phyloP scores from a whole-genome alignment of 2,329 filamentous ascomycete species.

The Clarireedia sp. region DNA sequence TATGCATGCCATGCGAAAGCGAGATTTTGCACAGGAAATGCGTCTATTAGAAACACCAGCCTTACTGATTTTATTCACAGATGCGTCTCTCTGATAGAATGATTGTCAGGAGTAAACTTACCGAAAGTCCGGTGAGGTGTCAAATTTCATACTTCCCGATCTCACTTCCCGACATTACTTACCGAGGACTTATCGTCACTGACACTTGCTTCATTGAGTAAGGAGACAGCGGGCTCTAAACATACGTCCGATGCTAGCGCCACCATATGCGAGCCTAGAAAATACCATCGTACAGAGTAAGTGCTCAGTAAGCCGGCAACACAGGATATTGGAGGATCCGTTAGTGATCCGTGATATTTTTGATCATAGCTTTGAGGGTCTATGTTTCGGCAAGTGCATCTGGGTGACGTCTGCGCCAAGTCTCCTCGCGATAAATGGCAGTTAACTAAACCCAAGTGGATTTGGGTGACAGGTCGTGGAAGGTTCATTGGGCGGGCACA shows the following conservation, averaged over 20 bases:
- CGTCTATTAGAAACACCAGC: neutral
- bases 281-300: neutral
- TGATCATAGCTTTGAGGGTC: neutral
- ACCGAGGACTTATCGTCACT: neutral
- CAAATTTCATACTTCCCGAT: neutral
- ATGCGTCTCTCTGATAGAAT: neutral
- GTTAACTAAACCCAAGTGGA: too few species aligned
- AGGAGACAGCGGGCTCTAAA: neutral
- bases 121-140: neutral
- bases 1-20: neutral
- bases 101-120: neutral
- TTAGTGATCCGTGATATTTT: neutral
- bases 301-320: neutral
- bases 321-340: neutral
- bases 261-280: neutral
- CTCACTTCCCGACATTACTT: neutral
- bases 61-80: neutral
- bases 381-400: neutral
- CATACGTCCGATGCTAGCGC: neutral
- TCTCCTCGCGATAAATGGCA: too few species aligned
- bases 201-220: neutral
- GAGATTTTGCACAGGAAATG: neutral
- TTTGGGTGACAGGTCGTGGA: too few species aligned
- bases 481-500: too few species aligned
- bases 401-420: neutral